phyloP scores from a whole-genome alignment of 169 alveolate species.

The Plasmodium gallinaceum region DNA sequence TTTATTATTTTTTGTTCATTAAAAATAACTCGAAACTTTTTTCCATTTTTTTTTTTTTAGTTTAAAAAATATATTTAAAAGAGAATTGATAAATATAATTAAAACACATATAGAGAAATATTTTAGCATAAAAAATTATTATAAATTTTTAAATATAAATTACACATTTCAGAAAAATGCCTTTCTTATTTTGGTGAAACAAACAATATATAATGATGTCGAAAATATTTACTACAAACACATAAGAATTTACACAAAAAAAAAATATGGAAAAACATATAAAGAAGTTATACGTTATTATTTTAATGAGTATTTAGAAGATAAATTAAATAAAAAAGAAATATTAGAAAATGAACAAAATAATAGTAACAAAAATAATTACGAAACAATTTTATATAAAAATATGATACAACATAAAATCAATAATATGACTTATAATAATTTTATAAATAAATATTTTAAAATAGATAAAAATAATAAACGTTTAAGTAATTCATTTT shows the following conservation, averaged over 20 bases:
- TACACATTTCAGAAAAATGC: constrained; percentile 6
- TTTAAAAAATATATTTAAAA: constrained; percentile 3
- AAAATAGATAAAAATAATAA: not conserved
- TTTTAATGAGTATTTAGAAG: constrained; percentile 10
- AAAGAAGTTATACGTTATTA: not conserved
- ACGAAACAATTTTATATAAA: not conserved
- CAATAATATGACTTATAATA: not conserved
- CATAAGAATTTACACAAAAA: constrained; percentile 8
- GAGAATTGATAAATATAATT: not conserved
- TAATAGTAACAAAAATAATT: not conserved
- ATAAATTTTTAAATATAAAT: constrained; percentile 20
- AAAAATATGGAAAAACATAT: constrained; percentile 27
- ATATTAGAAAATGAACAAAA: not conserved
- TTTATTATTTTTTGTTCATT: too few species aligned
- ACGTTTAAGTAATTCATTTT: not conserved
- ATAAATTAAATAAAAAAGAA: not conserved
- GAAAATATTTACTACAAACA: constrained; percentile 5
- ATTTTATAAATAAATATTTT: not conserved
- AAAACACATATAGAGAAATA: constrained; percentile 3
- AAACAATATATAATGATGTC: not conserved
- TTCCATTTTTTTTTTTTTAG: not conserved
- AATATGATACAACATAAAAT: not conserved
- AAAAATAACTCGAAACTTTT: too few species aligned
- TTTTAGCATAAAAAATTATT: not conserved
- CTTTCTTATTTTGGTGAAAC: constrained; percentile 13